These are phyloP conservation scores for Viridothelium virens DNA, from an alignment of 495 filamentous ascomycete genomes.

Conservation along the genomic window DNA sequence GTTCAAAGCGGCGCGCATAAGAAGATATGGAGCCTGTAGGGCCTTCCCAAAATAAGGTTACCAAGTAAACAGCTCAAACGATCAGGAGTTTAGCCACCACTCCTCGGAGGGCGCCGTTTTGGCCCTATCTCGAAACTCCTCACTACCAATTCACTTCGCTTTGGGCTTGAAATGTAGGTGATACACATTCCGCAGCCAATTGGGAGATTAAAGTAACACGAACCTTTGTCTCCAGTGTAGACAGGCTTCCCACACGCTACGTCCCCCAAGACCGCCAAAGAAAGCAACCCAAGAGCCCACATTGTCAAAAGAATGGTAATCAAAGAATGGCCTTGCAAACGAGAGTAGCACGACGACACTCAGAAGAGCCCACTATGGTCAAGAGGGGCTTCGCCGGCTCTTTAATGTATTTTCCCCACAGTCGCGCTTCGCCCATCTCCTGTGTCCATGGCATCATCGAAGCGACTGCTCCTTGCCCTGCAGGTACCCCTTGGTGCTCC, in stretches of 20 bases:
- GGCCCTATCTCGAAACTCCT: too few species aligned
- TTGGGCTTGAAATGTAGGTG: too few species aligned
- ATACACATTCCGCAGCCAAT: not conserved
- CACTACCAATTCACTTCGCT: too few species aligned
- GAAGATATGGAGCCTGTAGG: too few species aligned
- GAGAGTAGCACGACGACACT: not conserved
- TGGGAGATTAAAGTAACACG: not conserved
- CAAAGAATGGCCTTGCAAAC: not conserved
- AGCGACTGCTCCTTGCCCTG: not conserved
- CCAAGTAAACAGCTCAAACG: too few species aligned
- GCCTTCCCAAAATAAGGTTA: too few species aligned
- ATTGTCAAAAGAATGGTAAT: not conserved
- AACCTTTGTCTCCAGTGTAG: not conserved
- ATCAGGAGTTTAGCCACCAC: too few species aligned
- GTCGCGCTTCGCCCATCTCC: not conserved
- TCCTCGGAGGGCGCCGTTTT: too few species aligned
- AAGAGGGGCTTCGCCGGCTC: not conserved
- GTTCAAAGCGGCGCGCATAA: not conserved
- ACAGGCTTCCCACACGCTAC: not conserved
- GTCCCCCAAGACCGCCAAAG: slow-evolving; percentile 3
- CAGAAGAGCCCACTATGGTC: not conserved
- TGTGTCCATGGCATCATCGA: slow-evolving; percentile 4
- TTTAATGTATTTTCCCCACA: slow-evolving; percentile 5
- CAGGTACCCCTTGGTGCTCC: not conserved
- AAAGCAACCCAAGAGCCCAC: not conserved